These are phyloP conservation scores for Eucalyptus erythrocorys DNA, from an alignment of 345 rosid species.

Conservation along the genomic window DNA sequence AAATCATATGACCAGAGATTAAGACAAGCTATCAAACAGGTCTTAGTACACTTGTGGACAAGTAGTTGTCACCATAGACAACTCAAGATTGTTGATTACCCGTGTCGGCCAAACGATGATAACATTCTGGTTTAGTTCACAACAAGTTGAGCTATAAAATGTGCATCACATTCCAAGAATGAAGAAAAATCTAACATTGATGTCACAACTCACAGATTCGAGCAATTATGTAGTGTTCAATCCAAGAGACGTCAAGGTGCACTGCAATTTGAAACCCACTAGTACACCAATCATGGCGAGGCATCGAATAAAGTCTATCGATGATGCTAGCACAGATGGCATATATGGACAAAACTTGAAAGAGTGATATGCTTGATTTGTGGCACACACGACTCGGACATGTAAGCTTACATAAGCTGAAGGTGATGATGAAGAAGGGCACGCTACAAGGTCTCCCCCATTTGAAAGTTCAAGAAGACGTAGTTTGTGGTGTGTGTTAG, in stretches of 20 bases:
- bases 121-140: not conserved
- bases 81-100: not conserved
- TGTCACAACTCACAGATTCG: not conserved
- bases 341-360: not conserved
- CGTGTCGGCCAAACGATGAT: fast-evolving
- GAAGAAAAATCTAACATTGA: not conserved
- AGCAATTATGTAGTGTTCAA: not conserved
- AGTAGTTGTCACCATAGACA: not conserved
- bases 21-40: not conserved
- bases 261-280: not conserved
- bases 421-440: not conserved
- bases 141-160: not conserved
- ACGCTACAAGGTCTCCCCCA: not conserved
- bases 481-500: not conserved
- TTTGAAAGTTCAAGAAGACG: not conserved
- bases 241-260: not conserved
- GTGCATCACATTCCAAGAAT: not conserved
- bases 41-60: not conserved
- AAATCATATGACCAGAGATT: not conserved
- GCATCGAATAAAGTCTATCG: not conserved
- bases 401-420: not conserved
- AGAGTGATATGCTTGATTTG: too few relatives aligned
- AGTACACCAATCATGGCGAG: not conserved
- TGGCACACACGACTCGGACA: not conserved
- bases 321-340: not conserved